Base-by-base conservation (phyloP, 1,284 basidiomycete species). In the Coriolopsis trogii region DNA sequence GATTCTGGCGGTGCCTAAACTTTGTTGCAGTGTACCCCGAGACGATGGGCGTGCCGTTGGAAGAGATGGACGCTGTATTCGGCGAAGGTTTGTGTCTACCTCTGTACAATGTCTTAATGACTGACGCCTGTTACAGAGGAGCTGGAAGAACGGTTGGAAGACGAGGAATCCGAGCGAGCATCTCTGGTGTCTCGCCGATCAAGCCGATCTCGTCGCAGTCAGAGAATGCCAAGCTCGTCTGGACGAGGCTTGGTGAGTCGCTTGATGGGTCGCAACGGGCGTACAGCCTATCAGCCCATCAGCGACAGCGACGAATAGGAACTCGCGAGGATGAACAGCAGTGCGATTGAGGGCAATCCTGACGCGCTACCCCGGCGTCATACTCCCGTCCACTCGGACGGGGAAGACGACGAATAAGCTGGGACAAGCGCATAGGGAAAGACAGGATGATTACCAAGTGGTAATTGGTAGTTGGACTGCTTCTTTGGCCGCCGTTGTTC, bases 21-120 rank as follows among this genome's bases (percentile, higher is more conserved):
- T 34, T n/a, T 16, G n/a, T 18, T 47, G 21, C 66, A 91, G 86
- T 91, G 59, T 95, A 93, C 63, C 89, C 89, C 2, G 89, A 91
- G 68, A 91, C 89, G 8, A 91, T 80, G 71, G 87, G 88, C 1
- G 81, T 91, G 16, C 86, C 88, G 6, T 68, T 91, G 37, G 89
- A 91, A 71, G 89, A 91, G 67, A 91, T 91, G 89, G 89, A 90
- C 61, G 81, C 80, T 39, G 85, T 91, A 6, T 91, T 91, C 62
- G 89, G 89, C 29, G 88, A 91, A 84, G 88, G 87, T 85, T 56
- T 15, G 61, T 39, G 28, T 28, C 18, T 10, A 36, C n/a, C 12
- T 12, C 18, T 15, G 34, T 49, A 10, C 26, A 36, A 24, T 56
- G 13, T 31, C 34, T 18, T 21, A 51, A 53, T 20, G 53, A 63